These are phyloP conservation scores for Colletotrichum sp. DNA, from an alignment of 2,329 filamentous ascomycete genomes.

Conservation along the genomic window DNA sequence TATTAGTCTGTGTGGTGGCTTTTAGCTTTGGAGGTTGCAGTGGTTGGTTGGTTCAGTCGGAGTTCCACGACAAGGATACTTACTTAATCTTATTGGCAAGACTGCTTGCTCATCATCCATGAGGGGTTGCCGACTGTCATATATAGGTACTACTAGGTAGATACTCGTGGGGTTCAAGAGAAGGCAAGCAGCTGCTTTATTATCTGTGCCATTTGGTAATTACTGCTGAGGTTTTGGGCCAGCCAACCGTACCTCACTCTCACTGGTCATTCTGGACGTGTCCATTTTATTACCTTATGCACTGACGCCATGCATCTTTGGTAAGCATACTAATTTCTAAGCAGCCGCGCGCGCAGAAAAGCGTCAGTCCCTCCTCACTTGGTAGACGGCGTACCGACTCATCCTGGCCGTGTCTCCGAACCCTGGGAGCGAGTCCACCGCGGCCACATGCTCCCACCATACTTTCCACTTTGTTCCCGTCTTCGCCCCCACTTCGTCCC, in stretches of 20 bases:
- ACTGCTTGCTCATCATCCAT: not conserved
- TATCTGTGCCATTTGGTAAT: not conserved
- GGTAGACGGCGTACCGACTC: constrained; percentile 23
- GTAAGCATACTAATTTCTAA: not conserved
- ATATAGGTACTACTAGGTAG: not conserved
- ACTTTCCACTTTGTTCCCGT: constrained; percentile 57
- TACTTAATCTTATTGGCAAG: not conserved
- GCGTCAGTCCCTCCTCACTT: constrained; percentile 1
- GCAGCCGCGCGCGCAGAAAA: constrained; percentile 12
- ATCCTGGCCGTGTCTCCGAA: constrained; percentile 19
- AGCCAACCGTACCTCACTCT: not conserved
- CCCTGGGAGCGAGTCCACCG: constrained; percentile 21
- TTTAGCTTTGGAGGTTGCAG: not conserved
- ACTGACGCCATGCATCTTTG: not conserved
- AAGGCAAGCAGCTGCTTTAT: not conserved
- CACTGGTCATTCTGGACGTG: not conserved
- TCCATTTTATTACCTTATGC: too few relatives aligned
- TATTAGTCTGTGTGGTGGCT: not conserved
- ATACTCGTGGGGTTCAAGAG: not conserved
- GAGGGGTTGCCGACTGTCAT: not conserved
- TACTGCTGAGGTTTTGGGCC: not conserved
- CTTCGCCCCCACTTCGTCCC: constrained; percentile 55
- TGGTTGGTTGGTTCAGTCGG: not conserved
- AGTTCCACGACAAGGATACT: not conserved
- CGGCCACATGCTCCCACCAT: constrained; percentile 38